phyloP scores from a whole-genome alignment of 73 alveolate genomes.

The Symbiodinium natans region DNA sequence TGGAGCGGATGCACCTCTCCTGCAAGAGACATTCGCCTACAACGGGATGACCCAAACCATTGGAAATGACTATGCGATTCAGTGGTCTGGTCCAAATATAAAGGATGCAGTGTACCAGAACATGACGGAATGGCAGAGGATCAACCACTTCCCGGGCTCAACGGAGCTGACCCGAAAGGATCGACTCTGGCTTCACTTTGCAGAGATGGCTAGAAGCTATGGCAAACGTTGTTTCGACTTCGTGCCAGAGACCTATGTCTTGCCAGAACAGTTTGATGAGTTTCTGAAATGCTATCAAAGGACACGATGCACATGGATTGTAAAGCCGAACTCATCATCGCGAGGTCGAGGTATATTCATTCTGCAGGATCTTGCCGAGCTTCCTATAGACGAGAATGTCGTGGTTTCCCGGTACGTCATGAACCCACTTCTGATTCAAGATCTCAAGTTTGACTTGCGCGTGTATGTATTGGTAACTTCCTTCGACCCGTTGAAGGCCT shows the following conservation, averaged over 20 bases:
- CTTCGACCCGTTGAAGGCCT: slow-evolving; percentile 96
- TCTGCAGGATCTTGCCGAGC: slow-evolving; percentile 95
- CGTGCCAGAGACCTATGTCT: slow-evolving; percentile 95
- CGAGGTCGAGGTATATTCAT: slow-evolving; percentile 97
- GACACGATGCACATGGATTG: slow-evolving; percentile 89
- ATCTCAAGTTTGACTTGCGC: slow-evolving; percentile 97
- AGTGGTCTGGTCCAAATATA: slow-evolving; percentile 75
- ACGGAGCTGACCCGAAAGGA: slow-evolving; percentile 96
- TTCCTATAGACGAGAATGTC: slow-evolving; percentile 95
- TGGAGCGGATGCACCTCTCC: slow-evolving; percentile 45
- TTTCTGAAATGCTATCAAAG: slow-evolving; percentile 71
- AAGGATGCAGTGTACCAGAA: slow-evolving; percentile 78
- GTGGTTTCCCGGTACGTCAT: slow-evolving; percentile 96
- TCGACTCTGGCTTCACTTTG: slow-evolving; percentile 90
- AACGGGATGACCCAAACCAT: slow-evolving; percentile 39
- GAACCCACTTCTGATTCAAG: slow-evolving; percentile 96
- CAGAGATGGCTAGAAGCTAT: slow-evolving; percentile 87
- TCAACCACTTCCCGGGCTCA: slow-evolving; percentile 95
- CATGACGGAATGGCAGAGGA: slow-evolving; percentile 94
- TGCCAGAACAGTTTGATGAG: slow-evolving; percentile 91
- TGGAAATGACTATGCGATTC: slow-evolving; percentile 33
- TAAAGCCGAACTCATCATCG: slow-evolving; percentile 96
- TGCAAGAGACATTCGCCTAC: slow-evolving; percentile 27
- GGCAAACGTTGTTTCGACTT: slow-evolving; percentile 94
- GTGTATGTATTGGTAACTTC: slow-evolving; percentile 97